Percentiles rank a stretch among this genome's conserved stretches.
Conservation (phyloP, 768 basidiomycete species). For the Tulasnella sp. region DNA sequence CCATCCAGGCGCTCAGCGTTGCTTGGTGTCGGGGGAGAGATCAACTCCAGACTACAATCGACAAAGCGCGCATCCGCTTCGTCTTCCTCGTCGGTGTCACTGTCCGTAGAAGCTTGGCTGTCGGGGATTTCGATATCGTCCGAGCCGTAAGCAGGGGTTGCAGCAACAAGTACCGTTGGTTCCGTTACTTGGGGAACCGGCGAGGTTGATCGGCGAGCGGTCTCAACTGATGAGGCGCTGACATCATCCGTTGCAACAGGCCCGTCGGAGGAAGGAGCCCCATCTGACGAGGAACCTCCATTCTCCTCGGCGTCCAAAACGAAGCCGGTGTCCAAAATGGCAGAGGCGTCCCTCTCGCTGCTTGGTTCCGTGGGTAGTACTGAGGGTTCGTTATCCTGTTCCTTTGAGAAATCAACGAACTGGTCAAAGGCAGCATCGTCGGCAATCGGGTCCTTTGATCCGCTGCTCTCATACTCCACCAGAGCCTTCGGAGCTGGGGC, state of each 20-base stretch:
- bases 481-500: neutral
- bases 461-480: neutral
- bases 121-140: neutral
- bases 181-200: neutral
- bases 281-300: neutral
- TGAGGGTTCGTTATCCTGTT: neutral
- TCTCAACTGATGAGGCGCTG: too few species aligned
- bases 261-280: neutral
- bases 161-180: neutral
- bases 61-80: slow-evolving; percentile 8
- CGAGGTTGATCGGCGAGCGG: neutral
- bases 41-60: neutral
- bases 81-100: neutral
- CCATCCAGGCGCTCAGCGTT: neutral
- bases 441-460: neutral
- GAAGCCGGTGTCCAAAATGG: neutral
- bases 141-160: neutral
- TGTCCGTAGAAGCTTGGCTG: neutral
- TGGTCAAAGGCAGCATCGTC: neutral
- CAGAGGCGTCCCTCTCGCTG: neutral
- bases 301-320: neutral
- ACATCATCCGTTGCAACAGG: neutral
- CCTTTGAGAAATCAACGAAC: neutral
- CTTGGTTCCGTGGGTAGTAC: neutral
- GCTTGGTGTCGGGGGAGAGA: neutral